A percentile compares a stretch with the other conserved stretches of the same genome.
These are phyloP conservation scores for Pseudocercospora crystallina DNA, from an alignment of 2,329 filamentous ascomycete species.

Conservation along the genomic window DNA sequence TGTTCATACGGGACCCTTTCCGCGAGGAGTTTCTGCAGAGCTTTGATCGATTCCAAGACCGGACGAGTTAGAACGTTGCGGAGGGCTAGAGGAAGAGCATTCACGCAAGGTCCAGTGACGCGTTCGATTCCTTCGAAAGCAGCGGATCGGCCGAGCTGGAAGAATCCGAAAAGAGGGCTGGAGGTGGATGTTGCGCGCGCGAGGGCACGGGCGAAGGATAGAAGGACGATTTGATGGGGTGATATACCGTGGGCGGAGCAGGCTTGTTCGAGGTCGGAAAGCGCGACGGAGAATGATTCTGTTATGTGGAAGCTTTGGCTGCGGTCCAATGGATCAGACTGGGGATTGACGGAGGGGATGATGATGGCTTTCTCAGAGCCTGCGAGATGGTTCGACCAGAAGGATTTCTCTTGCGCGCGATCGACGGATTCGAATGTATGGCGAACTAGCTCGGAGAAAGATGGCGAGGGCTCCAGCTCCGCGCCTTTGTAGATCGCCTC, in stretches of 20 bases:
- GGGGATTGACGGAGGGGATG: background rate
- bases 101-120: conserved; percentile 13
- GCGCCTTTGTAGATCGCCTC: conserved; percentile 5
- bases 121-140: conserved; percentile 13
- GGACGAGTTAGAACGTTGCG: background rate
- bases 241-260: conserved; percentile 8
- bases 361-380: conserved; percentile 12
- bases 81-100: conserved; percentile 8
- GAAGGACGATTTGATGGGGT: conserved; percentile 14
- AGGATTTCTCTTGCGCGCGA: conserved; percentile 3
- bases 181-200: conserved; percentile 3
- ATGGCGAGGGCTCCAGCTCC: conserved; percentile 2
- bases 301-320: conserved; percentile 13
- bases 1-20: conserved; percentile 11
- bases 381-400: conserved; percentile 10
- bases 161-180: conserved; percentile 18
- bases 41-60: background rate
- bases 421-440: conserved; percentile 6
- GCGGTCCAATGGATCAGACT: conserved; percentile 4
- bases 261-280: conserved; percentile 1
- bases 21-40: conserved; percentile 11
- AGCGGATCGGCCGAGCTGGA: conserved; percentile 13
- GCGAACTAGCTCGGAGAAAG: conserved; percentile 10
- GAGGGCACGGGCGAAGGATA: conserved; percentile 15
- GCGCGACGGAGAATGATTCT: background rate